Base-by-base conservation (phyloP, 495 filamentous ascomycete species). In the Aspergillus sclerotiicarbonarius region DNA sequence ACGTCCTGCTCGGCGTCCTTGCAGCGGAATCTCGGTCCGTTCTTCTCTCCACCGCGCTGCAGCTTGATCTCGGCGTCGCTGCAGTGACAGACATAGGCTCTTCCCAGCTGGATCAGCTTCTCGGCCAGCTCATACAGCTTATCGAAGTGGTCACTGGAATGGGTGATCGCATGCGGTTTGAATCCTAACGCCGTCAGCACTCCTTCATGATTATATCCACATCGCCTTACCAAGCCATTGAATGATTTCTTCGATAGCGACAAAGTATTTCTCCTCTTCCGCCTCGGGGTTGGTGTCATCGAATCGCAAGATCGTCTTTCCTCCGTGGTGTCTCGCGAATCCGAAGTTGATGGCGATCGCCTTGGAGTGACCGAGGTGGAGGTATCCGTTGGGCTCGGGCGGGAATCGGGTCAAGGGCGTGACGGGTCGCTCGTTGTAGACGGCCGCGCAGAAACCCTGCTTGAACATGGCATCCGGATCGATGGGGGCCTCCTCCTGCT, bases 301-400 rank as follows among this genome's bases (percentile, higher is more conserved):
- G 65, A 87, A 90, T 53, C 87, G 74, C 59, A 86, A 70, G 32
- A 84, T 82, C 25, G 57, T 59, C 16, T 51, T 76, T 53, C 95
- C 95, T 12, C 87, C 87, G 70, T 96, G 88, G 65, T 87, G 85
- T 62, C 83, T 85, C 10, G 94, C 94, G 73, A 96, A 97, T 0
- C 94, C 95, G 69, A 98, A 98, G 74, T 98, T 98, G 65, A 98
- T 83, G 0, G 90, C 85, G 72, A 98, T 97, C n/a, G 94, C 94
- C 76, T 98, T 98, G 61, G 86, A 86, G 69, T 98, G 94, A 18
- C 92, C 92, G 66, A 96, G 90, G 65, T 96, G 92, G 13, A 96
- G 82, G 70, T 69, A 83, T 55, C 80, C 80, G 57, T 83, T 83
- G 35, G 92, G 92, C 73, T 98, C 95, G 15, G 94, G 94, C 6